Percentiles rank a stretch among this genome's conserved stretches.
Conservation (phyloP, 2,329 filamentous ascomycete species). For the Fusarium goolgardi region DNA sequence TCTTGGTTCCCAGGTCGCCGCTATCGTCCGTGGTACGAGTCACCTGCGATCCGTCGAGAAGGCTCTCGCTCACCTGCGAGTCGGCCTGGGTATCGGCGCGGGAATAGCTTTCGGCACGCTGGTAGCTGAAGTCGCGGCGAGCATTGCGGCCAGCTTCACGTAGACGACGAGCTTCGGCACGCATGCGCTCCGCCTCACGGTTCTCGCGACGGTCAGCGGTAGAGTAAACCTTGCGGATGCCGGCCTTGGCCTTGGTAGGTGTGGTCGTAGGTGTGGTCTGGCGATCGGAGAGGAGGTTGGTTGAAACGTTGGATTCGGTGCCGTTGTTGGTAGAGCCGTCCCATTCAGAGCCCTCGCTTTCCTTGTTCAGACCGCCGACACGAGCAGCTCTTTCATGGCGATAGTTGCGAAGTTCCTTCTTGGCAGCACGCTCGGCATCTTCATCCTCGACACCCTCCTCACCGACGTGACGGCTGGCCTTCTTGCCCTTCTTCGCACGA, state of each 20-base stretch:
- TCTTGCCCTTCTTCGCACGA: conserved; percentile 57
- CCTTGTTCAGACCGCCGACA: conserved; percentile 89
- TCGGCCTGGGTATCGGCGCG: conserved; percentile 42
- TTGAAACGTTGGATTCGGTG: conserved; percentile 72
- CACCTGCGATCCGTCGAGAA: conserved; percentile 49
- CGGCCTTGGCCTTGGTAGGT: conserved; percentile 55
- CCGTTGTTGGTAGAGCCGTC: conserved; percentile 75
- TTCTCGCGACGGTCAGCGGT: conserved; percentile 65
- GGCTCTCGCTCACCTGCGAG: conserved; percentile 48
- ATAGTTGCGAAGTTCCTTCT: conserved; percentile 81
- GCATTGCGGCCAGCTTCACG: conserved; percentile 62
- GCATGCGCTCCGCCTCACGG: conserved; percentile 65
- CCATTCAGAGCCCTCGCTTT: conserved; percentile 81
- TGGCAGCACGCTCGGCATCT: conserved; percentile 70
- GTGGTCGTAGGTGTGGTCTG: conserved; percentile 68
- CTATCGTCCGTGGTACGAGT: conserved; percentile 55
- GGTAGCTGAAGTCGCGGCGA: conserved; percentile 66
- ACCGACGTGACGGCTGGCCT: conserved; percentile 60
- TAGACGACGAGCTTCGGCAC: conserved; percentile 66
- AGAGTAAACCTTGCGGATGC: conserved; percentile 72
- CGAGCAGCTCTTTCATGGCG: conserved; percentile 86
- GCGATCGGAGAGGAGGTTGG: conserved; percentile 69
- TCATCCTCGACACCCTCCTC: conserved; percentile 73
- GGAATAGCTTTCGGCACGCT: conserved; percentile 51
- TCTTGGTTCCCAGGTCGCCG: conserved; percentile 67